Conservation (phyloP, 2,329 filamentous ascomycete genomes). For the Bipolaris zeicola region DNA sequence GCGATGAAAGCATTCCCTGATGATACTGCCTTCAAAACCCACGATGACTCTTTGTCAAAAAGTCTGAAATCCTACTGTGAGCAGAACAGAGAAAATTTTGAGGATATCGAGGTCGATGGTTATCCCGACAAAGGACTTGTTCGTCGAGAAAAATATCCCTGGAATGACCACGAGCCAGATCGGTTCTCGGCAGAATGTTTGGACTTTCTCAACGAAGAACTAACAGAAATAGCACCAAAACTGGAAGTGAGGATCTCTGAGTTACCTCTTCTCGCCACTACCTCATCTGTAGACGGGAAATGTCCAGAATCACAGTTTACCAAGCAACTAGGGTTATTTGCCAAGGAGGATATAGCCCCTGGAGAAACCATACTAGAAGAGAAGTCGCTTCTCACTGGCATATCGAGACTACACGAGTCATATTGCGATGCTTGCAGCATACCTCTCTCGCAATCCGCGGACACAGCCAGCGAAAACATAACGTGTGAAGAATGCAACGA, state of each 20-base stretch:
- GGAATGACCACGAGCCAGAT: conserved; percentile 66
- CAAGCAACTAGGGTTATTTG: conserved; percentile 88
- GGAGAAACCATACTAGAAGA: conserved; percentile 81
- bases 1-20: conserved; percentile 62
- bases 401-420: conserved; percentile 83
- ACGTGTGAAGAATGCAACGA: conserved; percentile 63
- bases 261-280: conserved; percentile 67
- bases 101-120: conserved; percentile 57
- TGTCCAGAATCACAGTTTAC: conserved; percentile 62
- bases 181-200: conserved; percentile 62
- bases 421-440: conserved; percentile 89
- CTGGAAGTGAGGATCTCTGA: conserved; percentile 78
- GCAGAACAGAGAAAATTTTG: conserved; percentile 28
- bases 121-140: conserved; percentile 74
- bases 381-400: conserved; percentile 84
- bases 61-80: conserved; percentile 33
- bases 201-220: conserved; percentile 70
- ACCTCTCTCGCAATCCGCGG: conserved; percentile 60
- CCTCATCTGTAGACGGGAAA: conserved; percentile 43
- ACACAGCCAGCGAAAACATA: conserved; percentile 38
- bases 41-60: conserved; percentile 57
- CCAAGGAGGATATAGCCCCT: conserved; percentile 76
- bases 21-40: conserved; percentile 62
- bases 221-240: conserved; percentile 75
- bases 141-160: conserved; percentile 67